Conservation (phyloP, 2,329 filamentous ascomycete species). For the Coniochaeta sp. region DNA sequence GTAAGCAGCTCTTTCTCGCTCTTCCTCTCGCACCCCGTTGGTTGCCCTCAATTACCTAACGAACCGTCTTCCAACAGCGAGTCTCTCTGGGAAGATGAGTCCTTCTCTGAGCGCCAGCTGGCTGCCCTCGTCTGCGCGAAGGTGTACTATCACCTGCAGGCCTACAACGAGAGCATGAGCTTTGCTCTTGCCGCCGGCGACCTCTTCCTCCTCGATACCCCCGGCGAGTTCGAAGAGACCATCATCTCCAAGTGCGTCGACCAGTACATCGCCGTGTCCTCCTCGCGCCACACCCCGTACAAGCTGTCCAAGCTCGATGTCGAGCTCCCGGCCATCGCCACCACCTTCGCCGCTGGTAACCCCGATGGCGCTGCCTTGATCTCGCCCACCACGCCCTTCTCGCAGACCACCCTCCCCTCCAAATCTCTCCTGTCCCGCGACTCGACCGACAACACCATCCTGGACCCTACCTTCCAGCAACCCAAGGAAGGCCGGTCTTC, state of each 20-base stretch:
- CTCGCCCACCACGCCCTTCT: slow-evolving; percentile 91
- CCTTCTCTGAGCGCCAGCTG: slow-evolving; percentile 87
- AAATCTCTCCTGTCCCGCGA: slow-evolving; percentile 91
- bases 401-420: slow-evolving; percentile 83
- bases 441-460: slow-evolving; percentile 56
- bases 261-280: slow-evolving; percentile 80
- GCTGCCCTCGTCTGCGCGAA: slow-evolving; percentile 93
- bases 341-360: slow-evolving; percentile 64
- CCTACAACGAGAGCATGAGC: slow-evolving; percentile 98
- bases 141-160: slow-evolving; percentile 97
- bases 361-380: slow-evolving; percentile 65
- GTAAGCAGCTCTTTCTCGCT: slow-evolving; percentile 39
- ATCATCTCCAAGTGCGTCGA: slow-evolving; percentile 98
- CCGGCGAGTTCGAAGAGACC: slow-evolving; percentile 96
- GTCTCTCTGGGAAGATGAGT: slow-evolving; percentile 93
- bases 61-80: slow-evolving; percentile 53
- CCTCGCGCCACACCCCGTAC: slow-evolving; percentile 41
- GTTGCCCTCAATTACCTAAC: not conserved
- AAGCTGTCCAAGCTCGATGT: slow-evolving; percentile 32
- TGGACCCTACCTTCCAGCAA: slow-evolving; percentile 52
- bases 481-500: slow-evolving; percentile 46
- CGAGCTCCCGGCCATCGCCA: slow-evolving; percentile 64
- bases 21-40: not conserved
- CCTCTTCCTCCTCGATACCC: slow-evolving; percentile 84
- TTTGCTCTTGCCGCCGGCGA: slow-evolving; percentile 94